Conservation (phyloP, 2,329 filamentous ascomycete genomes). For the Fusarium newnesense region DNA sequence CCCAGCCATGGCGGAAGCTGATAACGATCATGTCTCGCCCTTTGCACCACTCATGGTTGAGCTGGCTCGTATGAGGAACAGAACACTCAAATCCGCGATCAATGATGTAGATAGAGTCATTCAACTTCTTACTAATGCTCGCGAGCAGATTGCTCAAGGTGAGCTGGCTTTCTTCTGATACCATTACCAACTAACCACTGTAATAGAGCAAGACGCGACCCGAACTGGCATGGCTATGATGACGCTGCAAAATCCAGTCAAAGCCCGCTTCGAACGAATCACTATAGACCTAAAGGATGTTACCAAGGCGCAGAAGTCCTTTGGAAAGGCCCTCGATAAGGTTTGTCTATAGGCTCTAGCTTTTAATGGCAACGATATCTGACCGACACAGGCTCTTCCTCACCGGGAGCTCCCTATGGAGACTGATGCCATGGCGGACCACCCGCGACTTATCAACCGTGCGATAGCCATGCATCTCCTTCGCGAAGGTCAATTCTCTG, state of each 20-base stretch:
- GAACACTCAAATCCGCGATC: constrained; percentile 75
- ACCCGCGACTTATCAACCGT: constrained; percentile 84
- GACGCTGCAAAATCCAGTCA: constrained; percentile 87
- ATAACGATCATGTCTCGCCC: constrained; percentile 53
- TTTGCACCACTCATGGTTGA: constrained; percentile 74
- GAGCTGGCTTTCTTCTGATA: neutral
- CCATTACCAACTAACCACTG: constrained; percentile 22
- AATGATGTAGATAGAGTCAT: constrained; percentile 86
- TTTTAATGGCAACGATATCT: constrained; percentile 4
- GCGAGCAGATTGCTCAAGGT: constrained; percentile 79
- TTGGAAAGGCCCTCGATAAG: constrained; percentile 86
- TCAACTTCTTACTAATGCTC: constrained; percentile 76
- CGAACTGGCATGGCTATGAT: constrained; percentile 79
- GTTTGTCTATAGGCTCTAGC: constrained; percentile 54
- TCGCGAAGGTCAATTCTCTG: constrained; percentile 91
- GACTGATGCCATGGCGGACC: constrained; percentile 80
- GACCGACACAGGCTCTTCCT: constrained; percentile 50
- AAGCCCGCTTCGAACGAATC: constrained; percentile 81
- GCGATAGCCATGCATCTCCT: constrained; percentile 97
- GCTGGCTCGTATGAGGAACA: constrained; percentile 76
- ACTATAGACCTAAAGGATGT: constrained; percentile 85
- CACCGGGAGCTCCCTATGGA: constrained; percentile 76
- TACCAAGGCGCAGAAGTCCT: constrained; percentile 83
- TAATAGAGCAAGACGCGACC: constrained; percentile 54
- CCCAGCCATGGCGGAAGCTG: constrained; percentile 49